Conservation (phyloP, 352 stramenopile species). For the Globisporangium radiosum region DNA sequence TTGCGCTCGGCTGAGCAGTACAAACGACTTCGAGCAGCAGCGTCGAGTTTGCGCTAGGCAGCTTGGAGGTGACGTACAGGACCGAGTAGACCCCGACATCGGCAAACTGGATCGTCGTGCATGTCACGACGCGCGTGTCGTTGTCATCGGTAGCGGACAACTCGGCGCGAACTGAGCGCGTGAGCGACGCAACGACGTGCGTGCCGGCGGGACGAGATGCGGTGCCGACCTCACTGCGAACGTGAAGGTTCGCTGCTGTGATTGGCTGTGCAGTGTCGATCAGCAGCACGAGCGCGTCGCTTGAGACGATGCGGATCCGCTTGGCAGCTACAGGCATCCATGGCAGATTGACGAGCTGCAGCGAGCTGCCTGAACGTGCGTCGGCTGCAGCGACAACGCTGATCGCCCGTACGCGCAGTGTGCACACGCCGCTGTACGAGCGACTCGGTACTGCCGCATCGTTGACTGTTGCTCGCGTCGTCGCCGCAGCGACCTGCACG, state of each 20-base stretch:
- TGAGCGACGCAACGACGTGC: neutral
- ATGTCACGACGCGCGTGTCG: neutral
- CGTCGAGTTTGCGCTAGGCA: neutral
- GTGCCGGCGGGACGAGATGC: too few relatives aligned
- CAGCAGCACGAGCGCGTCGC: constrained; percentile 7
- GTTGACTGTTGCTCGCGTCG: neutral
- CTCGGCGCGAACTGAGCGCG: neutral
- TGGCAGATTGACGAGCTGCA: constrained; percentile 1
- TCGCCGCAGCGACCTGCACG: neutral
- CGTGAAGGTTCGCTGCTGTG: neutral
- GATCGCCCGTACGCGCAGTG: neutral
- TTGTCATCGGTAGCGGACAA: neutral
- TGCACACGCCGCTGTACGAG: neutral
- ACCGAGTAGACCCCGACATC: neutral
- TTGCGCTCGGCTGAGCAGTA: neutral
- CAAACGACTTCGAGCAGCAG: constrained; percentile 2
- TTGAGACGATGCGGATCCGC: constrained; percentile 1
- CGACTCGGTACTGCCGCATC: neutral
- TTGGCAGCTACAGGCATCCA: neutral
- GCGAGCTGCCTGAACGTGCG: too few relatives aligned
- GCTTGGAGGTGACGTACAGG: neutral
- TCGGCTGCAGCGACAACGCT: neutral
- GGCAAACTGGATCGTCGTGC: neutral
- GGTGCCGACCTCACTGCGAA: neutral
- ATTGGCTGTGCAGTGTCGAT: neutral